Conservation (phyloP, 805 yeast species). For the Spathaspora gorwiae region DNA sequence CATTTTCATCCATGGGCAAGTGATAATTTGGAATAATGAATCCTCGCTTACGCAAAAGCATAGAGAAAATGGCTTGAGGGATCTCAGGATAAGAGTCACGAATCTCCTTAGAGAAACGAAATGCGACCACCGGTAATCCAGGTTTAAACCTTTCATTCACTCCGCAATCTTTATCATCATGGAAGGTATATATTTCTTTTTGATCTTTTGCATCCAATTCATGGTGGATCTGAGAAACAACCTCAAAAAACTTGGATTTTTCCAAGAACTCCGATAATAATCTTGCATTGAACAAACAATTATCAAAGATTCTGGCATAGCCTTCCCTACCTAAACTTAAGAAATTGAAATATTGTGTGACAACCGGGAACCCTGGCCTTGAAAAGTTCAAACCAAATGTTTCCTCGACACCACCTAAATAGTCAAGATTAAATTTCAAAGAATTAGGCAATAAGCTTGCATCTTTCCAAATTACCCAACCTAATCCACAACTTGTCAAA, state of each 20-base stretch:
- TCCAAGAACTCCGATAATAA: constrained; percentile 59
- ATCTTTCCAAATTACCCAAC: constrained; percentile 87
- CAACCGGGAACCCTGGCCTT: constrained; percentile 87
- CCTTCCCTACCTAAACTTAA: constrained; percentile 69
- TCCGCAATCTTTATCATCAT: constrained; percentile 1
- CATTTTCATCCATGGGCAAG: constrained; percentile 57
- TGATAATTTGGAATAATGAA: constrained; percentile 90
- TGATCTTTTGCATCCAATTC: constrained; percentile 26
- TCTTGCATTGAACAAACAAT: constrained; percentile 70
- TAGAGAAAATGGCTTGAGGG: constrained; percentile 74
- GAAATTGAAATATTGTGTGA: constrained; percentile 83
- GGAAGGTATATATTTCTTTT: constrained; percentile 15
- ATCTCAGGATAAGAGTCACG: constrained; percentile 63
- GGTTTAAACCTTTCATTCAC: constrained; percentile 51
- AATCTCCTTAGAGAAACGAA: constrained; percentile 63
- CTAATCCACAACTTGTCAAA: constrained; percentile 82
- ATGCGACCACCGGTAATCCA: constrained; percentile 89
- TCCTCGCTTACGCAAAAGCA: constrained; percentile 70
- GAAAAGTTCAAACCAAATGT: constrained; percentile 85
- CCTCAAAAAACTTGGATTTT: constrained; percentile 60
- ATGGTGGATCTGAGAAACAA: constrained; percentile 75
- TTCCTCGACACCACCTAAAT: constrained; percentile 85
- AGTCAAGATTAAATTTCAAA: constrained; percentile 71
- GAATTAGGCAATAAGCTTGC: constrained; percentile 59
- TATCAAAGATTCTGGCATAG: constrained; percentile 56